Conservation (phyloP, 139 green algal species). For the Haematococcus sp. region DNA sequence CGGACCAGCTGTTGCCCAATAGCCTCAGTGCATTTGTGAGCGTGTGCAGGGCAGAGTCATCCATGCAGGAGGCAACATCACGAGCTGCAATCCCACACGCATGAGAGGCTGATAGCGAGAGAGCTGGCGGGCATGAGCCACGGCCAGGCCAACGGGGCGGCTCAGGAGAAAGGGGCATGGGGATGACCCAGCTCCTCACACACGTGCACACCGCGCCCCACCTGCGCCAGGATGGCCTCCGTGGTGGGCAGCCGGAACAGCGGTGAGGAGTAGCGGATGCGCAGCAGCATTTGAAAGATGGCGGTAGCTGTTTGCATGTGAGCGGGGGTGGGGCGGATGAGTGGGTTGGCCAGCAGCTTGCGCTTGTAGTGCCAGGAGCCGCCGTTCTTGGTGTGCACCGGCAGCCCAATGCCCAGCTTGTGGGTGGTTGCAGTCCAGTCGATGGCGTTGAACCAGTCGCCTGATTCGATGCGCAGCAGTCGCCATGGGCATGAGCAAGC, state of each 20-base stretch:
- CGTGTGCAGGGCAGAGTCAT: background rate
- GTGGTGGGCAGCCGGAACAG: constrained; percentile 72
- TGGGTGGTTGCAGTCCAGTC: constrained; percentile 62
- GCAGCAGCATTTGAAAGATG: constrained; percentile 40
- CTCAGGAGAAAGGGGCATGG: too few relatives aligned
- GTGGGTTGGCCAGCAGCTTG: constrained; percentile 47
- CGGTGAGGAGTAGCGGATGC: constrained; percentile 62
- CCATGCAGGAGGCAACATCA: background rate
- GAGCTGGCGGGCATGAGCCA: background rate
- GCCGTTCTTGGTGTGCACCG: constrained; percentile 74
- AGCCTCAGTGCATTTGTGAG: too few relatives aligned
- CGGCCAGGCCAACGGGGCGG: background rate
- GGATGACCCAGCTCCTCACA: too few relatives aligned
- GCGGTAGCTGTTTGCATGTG: constrained; percentile 22
- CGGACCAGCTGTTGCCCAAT: too few relatives aligned
- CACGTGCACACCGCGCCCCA: constrained; percentile 17
- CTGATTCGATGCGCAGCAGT: constrained; percentile 81
- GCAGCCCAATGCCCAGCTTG: constrained; percentile 19
- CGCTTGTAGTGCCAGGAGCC: constrained; percentile 57
- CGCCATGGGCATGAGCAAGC: background rate
- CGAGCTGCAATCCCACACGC: background rate
- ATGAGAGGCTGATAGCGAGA: background rate
- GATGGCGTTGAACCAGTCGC: constrained; percentile 81
- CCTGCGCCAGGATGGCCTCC: constrained; percentile 54
- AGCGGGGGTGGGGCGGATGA: constrained; percentile 30